Conservation (phyloP, 805 yeast species). For the Ogataea nakhonphanomensis region DNA sequence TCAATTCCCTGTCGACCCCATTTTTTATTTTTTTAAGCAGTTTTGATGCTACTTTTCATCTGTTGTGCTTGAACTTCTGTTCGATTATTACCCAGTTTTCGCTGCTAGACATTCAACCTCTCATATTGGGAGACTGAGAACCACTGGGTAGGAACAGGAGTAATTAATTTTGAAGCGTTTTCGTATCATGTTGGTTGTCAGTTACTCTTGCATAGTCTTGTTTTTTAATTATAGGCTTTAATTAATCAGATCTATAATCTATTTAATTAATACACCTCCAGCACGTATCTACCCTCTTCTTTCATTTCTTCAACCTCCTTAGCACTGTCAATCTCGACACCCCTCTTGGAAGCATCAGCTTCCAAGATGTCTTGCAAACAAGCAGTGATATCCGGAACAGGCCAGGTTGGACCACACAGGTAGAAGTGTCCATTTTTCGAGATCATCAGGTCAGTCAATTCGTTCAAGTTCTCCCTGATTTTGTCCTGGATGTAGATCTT, state of each 20-base stretch:
- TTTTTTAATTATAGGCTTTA: background rate
- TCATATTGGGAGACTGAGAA: too few species aligned
- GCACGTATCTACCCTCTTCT: conserved; percentile 85
- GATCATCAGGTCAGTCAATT: conserved; percentile 75
- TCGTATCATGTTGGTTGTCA: too few species aligned
- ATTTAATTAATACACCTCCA: conserved; percentile 74
- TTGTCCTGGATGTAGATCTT: conserved; percentile 94
- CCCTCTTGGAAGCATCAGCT: conserved; percentile 66
- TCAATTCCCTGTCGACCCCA: conserved; percentile 43
- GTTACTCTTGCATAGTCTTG: background rate
- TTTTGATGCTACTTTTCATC: background rate
- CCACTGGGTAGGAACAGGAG: too few species aligned
- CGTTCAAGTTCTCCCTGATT: conserved; percentile 71
- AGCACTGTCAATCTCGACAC: conserved; percentile 66
- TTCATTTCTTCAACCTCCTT: conserved; percentile 89
- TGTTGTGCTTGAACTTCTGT: background rate
- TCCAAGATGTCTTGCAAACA: conserved; percentile 79
- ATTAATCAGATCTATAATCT: background rate
- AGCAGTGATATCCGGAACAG: conserved; percentile 92
- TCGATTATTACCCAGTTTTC: too few species aligned
- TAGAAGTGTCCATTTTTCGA: conserved; percentile 84
- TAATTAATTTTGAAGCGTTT: too few species aligned
- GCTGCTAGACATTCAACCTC: too few species aligned
- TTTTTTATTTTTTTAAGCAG: conserved; percentile 9
- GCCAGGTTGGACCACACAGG: conserved; percentile 99